A percentile compares a stretch with the other conserved stretches of the same genome.
Evolutionary conservation across 352 stramenopile species (phyloP).

Genomic region (Phytopythium vexans): DNA sequence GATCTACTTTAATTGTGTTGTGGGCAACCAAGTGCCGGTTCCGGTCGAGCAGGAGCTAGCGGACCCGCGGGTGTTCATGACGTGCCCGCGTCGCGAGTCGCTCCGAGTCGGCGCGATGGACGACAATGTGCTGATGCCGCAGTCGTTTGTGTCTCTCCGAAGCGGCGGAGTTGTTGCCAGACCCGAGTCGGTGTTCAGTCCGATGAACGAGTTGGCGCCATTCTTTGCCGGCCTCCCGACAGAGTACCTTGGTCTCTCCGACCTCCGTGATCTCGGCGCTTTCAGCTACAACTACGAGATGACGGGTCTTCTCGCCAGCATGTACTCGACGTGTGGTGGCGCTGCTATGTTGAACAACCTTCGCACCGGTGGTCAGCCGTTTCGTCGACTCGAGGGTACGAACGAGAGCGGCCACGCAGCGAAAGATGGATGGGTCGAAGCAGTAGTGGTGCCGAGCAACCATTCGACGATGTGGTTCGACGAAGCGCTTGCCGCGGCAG

Average conservation of each 20-base stretch:
- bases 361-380: conserved; percentile 7
- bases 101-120: conserved; percentile 33
- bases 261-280: conserved; percentile 65
- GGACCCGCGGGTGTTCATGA: conserved; percentile 59
- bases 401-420: conserved; percentile 6
- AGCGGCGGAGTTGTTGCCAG: conserved; percentile 40
- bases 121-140: conserved; percentile 48
- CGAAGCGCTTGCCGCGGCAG: conserved; percentile 45
- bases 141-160: conserved; percentile 49
- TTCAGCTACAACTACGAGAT: conserved; percentile 89
- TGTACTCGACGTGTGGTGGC: conserved; percentile 74
- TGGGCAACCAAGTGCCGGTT: conserved; percentile 58
- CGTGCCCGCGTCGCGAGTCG: conserved; percentile 41
- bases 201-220: conserved; percentile 39
- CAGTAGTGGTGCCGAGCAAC: conserved; percentile 57
- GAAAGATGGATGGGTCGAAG: conserved; percentile 41
- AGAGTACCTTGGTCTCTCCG: conserved; percentile 67
- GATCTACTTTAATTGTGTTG: conserved; percentile 80
- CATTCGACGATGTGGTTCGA: conserved; percentile 44
- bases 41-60: conserved; percentile 47
- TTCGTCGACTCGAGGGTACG: conserved; percentile 21
- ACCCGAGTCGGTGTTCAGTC: conserved; percentile 51
- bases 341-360: conserved; percentile 18
- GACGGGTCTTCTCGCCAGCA: conserved; percentile 57
- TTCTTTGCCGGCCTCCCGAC: conserved; percentile 58